A percentile compares a stretch with the other conserved stretches of the same genome.
Evolutionary conservation across 2,329 filamentous ascomycete species (phyloP).

Genomic region (Alternaria incomplexa): DNA sequence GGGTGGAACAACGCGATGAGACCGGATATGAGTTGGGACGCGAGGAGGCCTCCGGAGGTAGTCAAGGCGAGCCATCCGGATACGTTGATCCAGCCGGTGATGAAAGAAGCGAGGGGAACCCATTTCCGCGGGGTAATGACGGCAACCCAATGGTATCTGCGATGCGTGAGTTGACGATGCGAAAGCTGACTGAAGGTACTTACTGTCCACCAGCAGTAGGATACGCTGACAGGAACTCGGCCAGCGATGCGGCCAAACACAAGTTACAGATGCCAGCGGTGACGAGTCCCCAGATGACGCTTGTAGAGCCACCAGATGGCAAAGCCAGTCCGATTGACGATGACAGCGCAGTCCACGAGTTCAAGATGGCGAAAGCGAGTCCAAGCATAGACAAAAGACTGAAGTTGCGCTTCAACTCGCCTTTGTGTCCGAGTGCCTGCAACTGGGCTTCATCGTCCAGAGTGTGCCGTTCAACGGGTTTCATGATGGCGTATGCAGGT

Average conservation of each 20-base stretch:
- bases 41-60: conserved; percentile 71
- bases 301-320: conserved; percentile 72
- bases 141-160: conserved; percentile 72
- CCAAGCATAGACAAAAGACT: conserved; percentile 66
- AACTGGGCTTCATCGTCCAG: conserved; percentile 45
- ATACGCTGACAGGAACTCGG: conserved; percentile 73
- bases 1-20: conserved; percentile 68
- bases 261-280: conserved; percentile 68
- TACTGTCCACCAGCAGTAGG: conserved; percentile 53
- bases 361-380: conserved; percentile 67
- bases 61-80: conserved; percentile 73
- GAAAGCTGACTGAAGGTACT: neutral
- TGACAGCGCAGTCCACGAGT: conserved; percentile 68
- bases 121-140: conserved; percentile 66
- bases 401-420: conserved; percentile 65
- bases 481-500: conserved; percentile 24
- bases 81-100: conserved; percentile 75
- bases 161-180: conserved; percentile 44
- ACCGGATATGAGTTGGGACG: conserved; percentile 70
- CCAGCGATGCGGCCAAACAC: conserved; percentile 70
- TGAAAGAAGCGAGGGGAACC: conserved; percentile 69
- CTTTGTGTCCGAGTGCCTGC: conserved; percentile 60
- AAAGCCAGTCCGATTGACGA: conserved; percentile 66
- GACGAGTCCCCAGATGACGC: conserved; percentile 73
- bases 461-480: conserved; percentile 17